Conservation (phyloP, 129 eudicot species). For the Centaurea solstitialis region DNA sequence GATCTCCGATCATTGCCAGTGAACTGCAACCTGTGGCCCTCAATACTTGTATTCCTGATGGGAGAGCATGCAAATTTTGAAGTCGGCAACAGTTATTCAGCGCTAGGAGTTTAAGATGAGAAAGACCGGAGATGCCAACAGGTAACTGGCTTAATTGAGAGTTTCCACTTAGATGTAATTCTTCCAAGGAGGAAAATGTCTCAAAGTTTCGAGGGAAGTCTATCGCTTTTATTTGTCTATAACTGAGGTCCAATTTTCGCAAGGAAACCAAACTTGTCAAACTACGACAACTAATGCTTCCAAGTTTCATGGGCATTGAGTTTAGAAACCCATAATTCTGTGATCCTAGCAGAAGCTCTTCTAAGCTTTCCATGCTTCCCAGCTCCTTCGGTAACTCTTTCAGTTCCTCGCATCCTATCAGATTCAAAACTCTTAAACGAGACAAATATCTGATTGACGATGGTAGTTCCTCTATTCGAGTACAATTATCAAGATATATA, state of each 20-base stretch:
- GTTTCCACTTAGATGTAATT: not conserved
- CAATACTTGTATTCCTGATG: not conserved
- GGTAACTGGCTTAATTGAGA: not conserved
- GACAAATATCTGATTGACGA: not conserved
- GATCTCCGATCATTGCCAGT: not conserved
- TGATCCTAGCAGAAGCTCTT: not conserved
- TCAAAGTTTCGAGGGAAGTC: not conserved
- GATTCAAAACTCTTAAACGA: not conserved
- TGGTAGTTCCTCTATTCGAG: not conserved
- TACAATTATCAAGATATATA: not conserved
- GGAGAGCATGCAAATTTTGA: not conserved
- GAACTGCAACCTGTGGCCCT: not conserved
- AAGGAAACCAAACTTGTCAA: not conserved
- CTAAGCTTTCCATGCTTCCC: not conserved
- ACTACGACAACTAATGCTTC: not conserved
- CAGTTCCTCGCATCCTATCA: not conserved
- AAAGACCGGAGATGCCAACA: not conserved
- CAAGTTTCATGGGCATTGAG: no score
- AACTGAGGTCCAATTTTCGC: not conserved
- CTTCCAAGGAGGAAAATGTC: not conserved
- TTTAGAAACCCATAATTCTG: no score
- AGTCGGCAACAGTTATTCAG: not conserved
- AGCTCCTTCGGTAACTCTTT: not conserved
- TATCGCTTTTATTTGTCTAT: not conserved
- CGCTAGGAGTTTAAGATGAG: not conserved